Percentiles rank a stretch among this genome's conserved stretches.
These are phyloP conservation scores for Cystoisospora suis DNA, from an alignment of 169 alveolate species.

Conservation along the genomic window DNA sequence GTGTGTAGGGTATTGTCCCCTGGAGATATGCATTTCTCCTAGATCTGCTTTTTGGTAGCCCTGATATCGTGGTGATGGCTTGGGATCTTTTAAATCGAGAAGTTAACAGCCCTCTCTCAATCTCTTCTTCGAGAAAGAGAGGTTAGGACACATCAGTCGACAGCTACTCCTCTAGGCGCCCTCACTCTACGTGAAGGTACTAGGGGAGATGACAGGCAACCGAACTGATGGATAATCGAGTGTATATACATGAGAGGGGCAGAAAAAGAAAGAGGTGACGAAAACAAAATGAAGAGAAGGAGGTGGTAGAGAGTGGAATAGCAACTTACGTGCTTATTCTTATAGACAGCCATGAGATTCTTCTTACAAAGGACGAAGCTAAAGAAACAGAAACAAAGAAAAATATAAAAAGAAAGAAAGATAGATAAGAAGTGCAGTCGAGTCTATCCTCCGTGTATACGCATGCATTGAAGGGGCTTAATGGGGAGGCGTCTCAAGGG, in stretches of 20 bases:
- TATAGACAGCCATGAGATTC: slow-evolving; percentile 60
- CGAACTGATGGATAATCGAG: background rate
- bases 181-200: background rate
- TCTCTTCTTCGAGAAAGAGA: background rate
- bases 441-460: too few species aligned
- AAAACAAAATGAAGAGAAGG: background rate
- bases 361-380: slow-evolving; percentile 65
- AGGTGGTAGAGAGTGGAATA: background rate
- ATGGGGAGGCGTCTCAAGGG: too few species aligned
- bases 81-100: too few species aligned
- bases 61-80: too few species aligned
- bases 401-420: slow-evolving; percentile 2
- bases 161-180: background rate
- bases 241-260: too few species aligned
- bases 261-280: background rate
- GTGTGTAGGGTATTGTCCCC: too few species aligned
- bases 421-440: too few species aligned
- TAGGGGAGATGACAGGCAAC: background rate
- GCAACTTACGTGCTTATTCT: slow-evolving; percentile 54
- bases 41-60: too few species aligned
- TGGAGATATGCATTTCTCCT: too few species aligned
- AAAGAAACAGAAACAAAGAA: background rate
- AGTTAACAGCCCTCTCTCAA: too few species aligned
- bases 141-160: background rate
- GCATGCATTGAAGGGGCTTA: background rate